Percentiles rank a stretch among this genome's conserved stretches.
phyloP scores from a whole-genome alignment of 805 yeast genomes.

The Candida taoyuanica region DNA sequence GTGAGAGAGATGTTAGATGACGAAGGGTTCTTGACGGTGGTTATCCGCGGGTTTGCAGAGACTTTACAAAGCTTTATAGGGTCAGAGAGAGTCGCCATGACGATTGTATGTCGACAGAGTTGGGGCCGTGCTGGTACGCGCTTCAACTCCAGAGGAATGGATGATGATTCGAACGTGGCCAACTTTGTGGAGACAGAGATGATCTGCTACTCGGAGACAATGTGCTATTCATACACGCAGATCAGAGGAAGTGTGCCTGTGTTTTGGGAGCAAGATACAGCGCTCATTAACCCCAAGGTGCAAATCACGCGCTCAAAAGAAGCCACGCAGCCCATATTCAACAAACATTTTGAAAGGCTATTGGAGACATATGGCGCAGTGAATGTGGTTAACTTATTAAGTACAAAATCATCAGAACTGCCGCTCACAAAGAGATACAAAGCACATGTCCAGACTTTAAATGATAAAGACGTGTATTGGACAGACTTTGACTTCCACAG shows the following conservation, averaged over 20 bases:
- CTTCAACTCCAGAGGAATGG: conserved; percentile 91
- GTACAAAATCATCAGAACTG: conserved; percentile 74
- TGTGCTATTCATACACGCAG: conserved; percentile 74
- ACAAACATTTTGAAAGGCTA: conserved; percentile 69
- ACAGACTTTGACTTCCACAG: conserved; percentile 93
- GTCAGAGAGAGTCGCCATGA: conserved; percentile 43
- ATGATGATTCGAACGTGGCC: conserved; percentile 92
- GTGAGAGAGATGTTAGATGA: conserved; percentile 61
- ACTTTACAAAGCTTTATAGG: conserved; percentile 46
- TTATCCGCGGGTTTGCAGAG: conserved; percentile 92
- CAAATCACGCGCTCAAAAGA: conserved; percentile 83
- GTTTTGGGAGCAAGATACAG: conserved; percentile 97
- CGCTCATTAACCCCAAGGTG: conserved; percentile 63
- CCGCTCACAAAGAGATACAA: conserved; percentile 65
- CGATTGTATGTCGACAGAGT: conserved; percentile 90
- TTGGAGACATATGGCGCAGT: conserved; percentile 79
- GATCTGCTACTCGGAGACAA: conserved; percentile 50
- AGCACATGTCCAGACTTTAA: conserved; percentile 49
- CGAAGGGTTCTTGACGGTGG: conserved; percentile 83
- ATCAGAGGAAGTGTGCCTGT: conserved; percentile 95
- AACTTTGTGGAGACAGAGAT: conserved; percentile 94
- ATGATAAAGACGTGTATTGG: conserved; percentile 45
- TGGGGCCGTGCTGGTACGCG: conserved; percentile 98
- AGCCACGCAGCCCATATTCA: conserved; percentile 83
- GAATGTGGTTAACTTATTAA: conserved; percentile 82